These are phyloP conservation scores for Aphanoascus verrucosus DNA, from an alignment of 2,329 filamentous ascomycete genomes.

Conservation along the genomic window DNA sequence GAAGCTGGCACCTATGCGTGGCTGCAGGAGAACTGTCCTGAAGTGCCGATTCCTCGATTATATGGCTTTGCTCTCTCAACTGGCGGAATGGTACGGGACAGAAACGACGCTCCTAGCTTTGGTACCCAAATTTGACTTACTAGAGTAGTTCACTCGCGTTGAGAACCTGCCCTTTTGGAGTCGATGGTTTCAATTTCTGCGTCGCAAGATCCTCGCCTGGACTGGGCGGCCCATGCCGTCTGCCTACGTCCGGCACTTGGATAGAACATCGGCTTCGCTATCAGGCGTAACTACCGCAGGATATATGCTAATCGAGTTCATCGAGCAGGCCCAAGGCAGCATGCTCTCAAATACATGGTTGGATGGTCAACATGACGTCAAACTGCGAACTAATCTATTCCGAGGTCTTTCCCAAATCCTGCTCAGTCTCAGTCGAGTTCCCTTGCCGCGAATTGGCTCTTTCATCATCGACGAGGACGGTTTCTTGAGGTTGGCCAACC, in stretches of 20 bases:
- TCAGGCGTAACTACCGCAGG: not conserved
- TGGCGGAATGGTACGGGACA: conserved; percentile 15
- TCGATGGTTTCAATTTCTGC: not conserved
- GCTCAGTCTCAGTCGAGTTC: conserved; percentile 16
- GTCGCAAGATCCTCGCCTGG: not conserved
- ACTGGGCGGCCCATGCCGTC: not conserved
- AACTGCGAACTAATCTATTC: conserved; percentile 19
- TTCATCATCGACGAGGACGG: conserved; percentile 23
- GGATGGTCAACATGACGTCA: conserved; percentile 11
- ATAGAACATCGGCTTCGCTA: not conserved
- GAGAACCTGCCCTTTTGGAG: not conserved
- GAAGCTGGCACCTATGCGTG: conserved; percentile 16
- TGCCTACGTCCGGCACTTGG: not conserved
- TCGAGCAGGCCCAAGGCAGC: conserved; percentile 15
- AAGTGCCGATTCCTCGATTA: conserved; percentile 15
- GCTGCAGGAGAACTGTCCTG: conserved; percentile 12
- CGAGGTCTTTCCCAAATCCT: conserved; percentile 17
- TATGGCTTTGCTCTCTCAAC: conserved; percentile 19
- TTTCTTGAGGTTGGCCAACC: conserved; percentile 19
- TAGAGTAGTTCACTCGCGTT: not conserved
- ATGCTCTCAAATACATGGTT: conserved; percentile 22
- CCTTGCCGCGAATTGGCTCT: conserved; percentile 28
- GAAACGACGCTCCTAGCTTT: not conserved
- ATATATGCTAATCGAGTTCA: conserved; percentile 20
- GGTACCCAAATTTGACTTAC: not conserved